Conservation (phyloP, 192 early-diverging fungal genomes). For the Coemansia sp. region DNA sequence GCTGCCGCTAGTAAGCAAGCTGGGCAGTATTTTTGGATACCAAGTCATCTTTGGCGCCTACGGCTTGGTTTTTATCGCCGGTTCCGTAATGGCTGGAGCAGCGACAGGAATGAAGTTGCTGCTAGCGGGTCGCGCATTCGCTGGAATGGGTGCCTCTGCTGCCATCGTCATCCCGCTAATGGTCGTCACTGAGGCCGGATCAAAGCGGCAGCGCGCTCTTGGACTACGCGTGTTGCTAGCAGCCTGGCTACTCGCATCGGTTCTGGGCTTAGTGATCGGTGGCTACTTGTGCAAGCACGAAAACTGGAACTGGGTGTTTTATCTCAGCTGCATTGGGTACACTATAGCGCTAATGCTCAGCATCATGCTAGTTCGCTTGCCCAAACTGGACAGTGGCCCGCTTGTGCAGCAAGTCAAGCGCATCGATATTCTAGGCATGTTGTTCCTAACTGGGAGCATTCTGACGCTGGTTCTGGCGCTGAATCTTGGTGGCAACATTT, state of each 20-base stretch:
- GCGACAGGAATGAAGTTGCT: slow-evolving; percentile 57
- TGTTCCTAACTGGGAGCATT: slow-evolving; percentile 42
- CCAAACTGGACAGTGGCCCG: slow-evolving; percentile 1
- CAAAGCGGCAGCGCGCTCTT: slow-evolving; percentile 22
- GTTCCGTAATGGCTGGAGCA: slow-evolving; percentile 49
- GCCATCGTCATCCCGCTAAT: slow-evolving; percentile 53
- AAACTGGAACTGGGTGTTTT: slow-evolving; percentile 58
- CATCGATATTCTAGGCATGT: slow-evolving; percentile 55
- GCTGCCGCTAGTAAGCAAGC: slow-evolving; percentile 54
- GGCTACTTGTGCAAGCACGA: slow-evolving; percentile 32
- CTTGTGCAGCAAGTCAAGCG: slow-evolving; percentile 29
- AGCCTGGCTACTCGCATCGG: slow-evolving; percentile 47
- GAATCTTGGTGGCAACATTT: slow-evolving; percentile 59
- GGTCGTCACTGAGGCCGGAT: slow-evolving; percentile 44
- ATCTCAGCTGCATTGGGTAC: slow-evolving; percentile 35
- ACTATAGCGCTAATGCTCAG: slow-evolving; percentile 40
- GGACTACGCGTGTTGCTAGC: slow-evolving; percentile 27
- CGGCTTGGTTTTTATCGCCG: slow-evolving; percentile 36
- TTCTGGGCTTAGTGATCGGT: slow-evolving; percentile 59
- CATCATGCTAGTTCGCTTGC: slow-evolving; percentile 31
- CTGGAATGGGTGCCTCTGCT: slow-evolving; percentile 52
- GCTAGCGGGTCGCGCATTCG: slow-evolving; percentile 51
- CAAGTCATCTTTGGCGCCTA: slow-evolving; percentile 20
- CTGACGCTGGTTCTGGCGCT: slow-evolving; percentile 56
- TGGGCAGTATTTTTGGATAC: slow-evolving; percentile 54